Evolutionary conservation across 495 filamentous ascomycete species (phyloP).

Genomic region (Penicillium antarcticum): DNA sequence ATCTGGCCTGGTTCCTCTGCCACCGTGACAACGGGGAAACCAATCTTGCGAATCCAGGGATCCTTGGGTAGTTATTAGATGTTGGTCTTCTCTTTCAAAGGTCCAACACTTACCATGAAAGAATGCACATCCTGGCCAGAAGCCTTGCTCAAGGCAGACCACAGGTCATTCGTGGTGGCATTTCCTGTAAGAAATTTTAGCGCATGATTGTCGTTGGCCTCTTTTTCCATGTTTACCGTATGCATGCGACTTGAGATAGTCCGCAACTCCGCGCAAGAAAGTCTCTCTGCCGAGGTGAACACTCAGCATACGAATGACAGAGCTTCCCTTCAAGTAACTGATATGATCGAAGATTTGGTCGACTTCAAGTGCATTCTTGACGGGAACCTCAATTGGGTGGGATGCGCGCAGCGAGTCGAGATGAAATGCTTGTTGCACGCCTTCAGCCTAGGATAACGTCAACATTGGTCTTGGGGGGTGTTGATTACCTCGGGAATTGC

Average conservation of each 20-base stretch:
- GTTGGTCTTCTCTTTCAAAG: not conserved
- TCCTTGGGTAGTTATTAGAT: slow-evolving; percentile 43
- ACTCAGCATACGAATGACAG: slow-evolving; percentile 91
- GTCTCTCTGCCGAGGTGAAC: slow-evolving; percentile 78
- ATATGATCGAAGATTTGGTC: slow-evolving; percentile 97
- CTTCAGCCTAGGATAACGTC: slow-evolving; percentile 64
- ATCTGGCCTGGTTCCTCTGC: slow-evolving; percentile 80
- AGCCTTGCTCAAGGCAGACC: slow-evolving; percentile 83
- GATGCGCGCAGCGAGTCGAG: slow-evolving; percentile 86
- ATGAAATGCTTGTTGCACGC: slow-evolving; percentile 83
- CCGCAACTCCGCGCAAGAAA: slow-evolving; percentile 84
- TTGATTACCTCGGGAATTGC: slow-evolving; percentile 52
- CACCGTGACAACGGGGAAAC: slow-evolving; percentile 85
- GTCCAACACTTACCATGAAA: slow-evolving; percentile 63
- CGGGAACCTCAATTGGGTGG: slow-evolving; percentile 92
- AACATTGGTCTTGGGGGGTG: slow-evolving; percentile 20
- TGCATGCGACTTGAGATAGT: slow-evolving; percentile 81
- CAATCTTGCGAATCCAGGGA: slow-evolving; percentile 90
- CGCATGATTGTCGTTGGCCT: not conserved
- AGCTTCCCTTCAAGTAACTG: slow-evolving; percentile 93
- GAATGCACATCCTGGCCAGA: slow-evolving; percentile 82
- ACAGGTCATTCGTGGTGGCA: slow-evolving; percentile 88
- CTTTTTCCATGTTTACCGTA: slow-evolving; percentile 48
- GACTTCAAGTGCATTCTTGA: slow-evolving; percentile 84
- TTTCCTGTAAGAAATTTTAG: slow-evolving; percentile 52